Conservation (phyloP, 2,329 filamentous ascomycete species). For the Fusarium hainanense region DNA sequence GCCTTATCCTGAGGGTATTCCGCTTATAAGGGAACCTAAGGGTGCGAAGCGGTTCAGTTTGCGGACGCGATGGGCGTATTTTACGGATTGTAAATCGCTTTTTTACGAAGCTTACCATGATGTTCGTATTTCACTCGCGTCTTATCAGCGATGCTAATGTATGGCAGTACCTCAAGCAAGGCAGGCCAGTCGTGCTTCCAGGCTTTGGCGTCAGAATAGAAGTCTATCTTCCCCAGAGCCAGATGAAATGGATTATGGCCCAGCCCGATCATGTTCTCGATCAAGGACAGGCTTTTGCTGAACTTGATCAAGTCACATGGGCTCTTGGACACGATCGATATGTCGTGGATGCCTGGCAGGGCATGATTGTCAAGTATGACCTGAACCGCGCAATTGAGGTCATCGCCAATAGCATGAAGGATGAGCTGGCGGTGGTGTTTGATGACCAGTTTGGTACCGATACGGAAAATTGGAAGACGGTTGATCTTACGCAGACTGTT, state of each 20-base stretch:
- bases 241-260: constrained; percentile 54
- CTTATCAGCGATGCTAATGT: rapidly evolving
- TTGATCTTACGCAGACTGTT: constrained; percentile 45
- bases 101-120: constrained; percentile 49
- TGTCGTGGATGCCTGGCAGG: constrained; percentile 52
- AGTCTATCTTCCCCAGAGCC: constrained; percentile 55
- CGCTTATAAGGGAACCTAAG: constrained; percentile 44
- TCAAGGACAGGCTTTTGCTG: constrained; percentile 51
- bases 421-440: constrained; percentile 51
- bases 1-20: constrained; percentile 44
- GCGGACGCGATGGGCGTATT: constrained; percentile 45
- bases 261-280: constrained; percentile 55
- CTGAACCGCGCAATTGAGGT: constrained; percentile 51
- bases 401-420: constrained; percentile 49
- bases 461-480: constrained; percentile 49
- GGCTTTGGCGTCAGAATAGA: constrained; percentile 54
- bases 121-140: constrained; percentile 30
- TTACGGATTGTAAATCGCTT: constrained; percentile 47
- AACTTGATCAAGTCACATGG: constrained; percentile 53
- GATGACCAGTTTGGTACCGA: constrained; percentile 51
- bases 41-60: constrained; percentile 46
- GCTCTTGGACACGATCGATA: constrained; percentile 52
- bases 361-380: constrained; percentile 51
- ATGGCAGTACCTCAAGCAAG: constrained; percentile 55
- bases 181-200: constrained; percentile 55